Evolutionary conservation across 2,329 filamentous ascomycete species (phyloP), one percentile per base, ranked within the genome.

Genomic region (Colletotrichum sp.): DNA sequence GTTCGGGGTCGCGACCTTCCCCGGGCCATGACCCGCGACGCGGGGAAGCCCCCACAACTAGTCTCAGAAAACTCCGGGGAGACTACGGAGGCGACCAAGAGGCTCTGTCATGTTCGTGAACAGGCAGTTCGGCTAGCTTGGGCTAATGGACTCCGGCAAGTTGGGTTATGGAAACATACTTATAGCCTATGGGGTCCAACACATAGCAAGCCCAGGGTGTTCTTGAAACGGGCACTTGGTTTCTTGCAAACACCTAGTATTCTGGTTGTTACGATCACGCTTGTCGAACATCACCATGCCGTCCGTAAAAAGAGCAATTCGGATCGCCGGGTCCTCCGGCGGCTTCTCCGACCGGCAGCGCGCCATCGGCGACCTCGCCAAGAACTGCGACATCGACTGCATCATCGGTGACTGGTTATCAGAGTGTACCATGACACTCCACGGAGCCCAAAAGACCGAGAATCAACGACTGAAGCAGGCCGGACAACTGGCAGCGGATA

Each of bases 331-430:
- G 30, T 62, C 59, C 16, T 62, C 59, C 18, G 59, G 86, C 32
- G 85, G 85, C 34, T 87, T 87, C 81, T 85, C 85, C 24, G 86
- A 87, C 78, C 82, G 86, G 44, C 84, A 86, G 75, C 82, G 85
- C 24, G 86, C 86, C 72, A 86, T 86, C 70, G 78, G 81, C 32
- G 83, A 84, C 36, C 81, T 87, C n/a, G 86, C 86, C 49, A 83
- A 83, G 76, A 80, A 85, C 81, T 78, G 82, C 77, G 81, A 83
- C 24, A 79, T 83, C 39, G 81, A 83, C 77, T 79, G 80, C 76
- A 82, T 81, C 72, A 80, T 81, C 60, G 80, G 80, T 36, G 80
- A 81, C 79, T 82, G 81, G 81, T 78, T 83, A 32, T 83, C 82
- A 34, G 82, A 83, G 64, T 79, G 80, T 74, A 84, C 81, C 57